A percentile compares a stretch with the other conserved stretches of the same genome.
phyloP scores from a whole-genome alignment of 805 yeast species.

The Barnettozyma wickerhamii region DNA sequence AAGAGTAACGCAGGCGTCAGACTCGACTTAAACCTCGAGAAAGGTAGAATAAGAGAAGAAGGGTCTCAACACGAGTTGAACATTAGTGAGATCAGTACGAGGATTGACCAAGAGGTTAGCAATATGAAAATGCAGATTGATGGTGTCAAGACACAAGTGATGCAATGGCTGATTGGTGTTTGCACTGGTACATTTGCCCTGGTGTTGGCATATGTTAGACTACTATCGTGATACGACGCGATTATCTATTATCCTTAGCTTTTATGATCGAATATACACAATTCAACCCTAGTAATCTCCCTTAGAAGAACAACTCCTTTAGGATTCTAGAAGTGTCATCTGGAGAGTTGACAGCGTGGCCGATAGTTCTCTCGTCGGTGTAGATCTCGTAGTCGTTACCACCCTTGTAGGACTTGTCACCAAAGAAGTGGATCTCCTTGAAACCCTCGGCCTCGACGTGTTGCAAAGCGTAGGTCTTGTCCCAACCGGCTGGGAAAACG shows the following conservation, averaged over 20 bases:
- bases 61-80: slow-evolving; percentile 88
- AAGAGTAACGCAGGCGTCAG: slow-evolving; percentile 87
- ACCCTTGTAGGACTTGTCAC: slow-evolving; percentile 96
- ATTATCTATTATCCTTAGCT: neutral
- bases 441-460: slow-evolving; percentile 86
- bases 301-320: slow-evolving; percentile 62
- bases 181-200: slow-evolving; percentile 97
- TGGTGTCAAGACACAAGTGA: slow-evolving; percentile 90
- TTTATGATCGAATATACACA: neutral
- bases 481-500: slow-evolving; percentile 99
- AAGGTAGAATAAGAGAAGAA: slow-evolving; percentile 94
- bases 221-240: slow-evolving; percentile 45
- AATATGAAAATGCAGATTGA: slow-evolving; percentile 95
- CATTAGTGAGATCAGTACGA: slow-evolving; percentile 89
- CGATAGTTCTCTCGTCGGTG: slow-evolving; percentile 87
- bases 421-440: slow-evolving; percentile 91
- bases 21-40: slow-evolving; percentile 86
- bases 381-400: slow-evolving; percentile 99
- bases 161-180: slow-evolving; percentile 98
- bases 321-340: slow-evolving; percentile 83
- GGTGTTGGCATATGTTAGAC: slow-evolving; percentile 84
- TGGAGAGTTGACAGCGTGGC: slow-evolving; percentile 90
- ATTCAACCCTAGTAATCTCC: neutral
- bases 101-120: slow-evolving; percentile 92
- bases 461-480: slow-evolving; percentile 94